phyloP scores from a whole-genome alignment of 345 rosid species.

The Pseudoturritis turrita region DNA sequence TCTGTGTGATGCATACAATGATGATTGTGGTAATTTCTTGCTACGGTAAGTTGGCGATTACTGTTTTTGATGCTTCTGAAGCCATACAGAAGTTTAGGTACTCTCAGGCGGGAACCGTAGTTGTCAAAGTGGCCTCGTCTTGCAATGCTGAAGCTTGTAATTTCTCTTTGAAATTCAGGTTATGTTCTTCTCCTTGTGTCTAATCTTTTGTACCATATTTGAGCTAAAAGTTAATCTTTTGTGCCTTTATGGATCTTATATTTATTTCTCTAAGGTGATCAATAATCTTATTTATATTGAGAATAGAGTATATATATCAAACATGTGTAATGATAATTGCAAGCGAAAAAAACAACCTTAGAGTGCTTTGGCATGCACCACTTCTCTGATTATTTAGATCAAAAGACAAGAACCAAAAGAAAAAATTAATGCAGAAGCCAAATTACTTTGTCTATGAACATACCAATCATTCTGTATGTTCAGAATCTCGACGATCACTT shows the following conservation, averaged over 20 bases:
- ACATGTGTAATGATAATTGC: not conserved
- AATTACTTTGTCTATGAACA: not conserved
- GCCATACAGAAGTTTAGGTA: conserved; percentile 39
- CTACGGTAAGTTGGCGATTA: no score
- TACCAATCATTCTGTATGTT: conserved; percentile 23
- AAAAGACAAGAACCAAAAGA: not conserved
- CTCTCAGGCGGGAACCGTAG: conserved; percentile 80
- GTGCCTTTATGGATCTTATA: no score
- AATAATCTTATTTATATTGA: not conserved
- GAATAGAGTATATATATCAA: not conserved
- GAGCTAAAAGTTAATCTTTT: no score
- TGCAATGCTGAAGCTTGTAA: conserved; percentile 55
- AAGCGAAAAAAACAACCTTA: conserved; percentile 8
- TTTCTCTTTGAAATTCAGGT: conserved; percentile 72
- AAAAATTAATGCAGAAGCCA: not conserved
- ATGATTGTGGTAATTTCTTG: no score
- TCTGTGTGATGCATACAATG: no score
- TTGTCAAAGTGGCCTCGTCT: conserved; percentile 61
- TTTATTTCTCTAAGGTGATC: not conserved
- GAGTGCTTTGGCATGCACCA: conserved; percentile 23
- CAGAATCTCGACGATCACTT: conserved; percentile 16
- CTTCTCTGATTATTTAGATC: conserved; percentile 20
- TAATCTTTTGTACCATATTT: not conserved
- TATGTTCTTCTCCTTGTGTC: not conserved
- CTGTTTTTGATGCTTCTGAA: no score